Base-by-base conservation (phyloP, 495 filamentous ascomycete genomes). In the Neurospora sp. region DNA sequence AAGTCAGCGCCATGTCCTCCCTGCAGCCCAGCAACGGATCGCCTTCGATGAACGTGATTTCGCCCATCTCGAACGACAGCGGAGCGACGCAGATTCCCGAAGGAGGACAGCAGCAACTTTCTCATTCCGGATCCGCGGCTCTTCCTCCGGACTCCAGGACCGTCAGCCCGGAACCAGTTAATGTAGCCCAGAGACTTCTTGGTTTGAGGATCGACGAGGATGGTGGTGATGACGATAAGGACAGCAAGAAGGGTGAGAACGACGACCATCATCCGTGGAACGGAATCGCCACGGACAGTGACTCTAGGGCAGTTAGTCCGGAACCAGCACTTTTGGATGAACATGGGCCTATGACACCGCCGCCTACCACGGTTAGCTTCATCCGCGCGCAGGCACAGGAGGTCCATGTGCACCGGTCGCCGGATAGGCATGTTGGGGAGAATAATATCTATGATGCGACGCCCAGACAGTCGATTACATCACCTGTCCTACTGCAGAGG, bases 371-470 rank as follows among this genome's bases (percentile, higher is more conserved):
- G 2, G 53, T 66, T 8, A 66, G 53, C 27, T 66, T 66, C 53
- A 66, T 18, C 14, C 53, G 53, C 27, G 53, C 53, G 12, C 53
- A 66, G 53, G 53, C 53, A 3, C 53, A 66, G 53, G 53, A 66
- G 27, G 53, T 66, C 1, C 53, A 66, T 18, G 53, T 66, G 53
- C 53, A 37, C 10, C 53, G 53, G 27, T 66, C 53, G 20, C 37
- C 16, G 37, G 38, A 39, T 40, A 59, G 68, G 66, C 70, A 72
- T 66, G 75, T 75, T 3, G 76, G 69, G 1, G 81, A 82, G 14
- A 80, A 83, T 1, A 83, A 85, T 59, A 80, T 86, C 9, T 85
- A 85, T 70, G 81, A 84, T 42, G 84, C 84, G 0, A 85, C 84
- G 22, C 84, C 84, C 11, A 74, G 82, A 8, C 73, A 74, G 37